These are phyloP conservation scores for Fonsecaea erecta DNA, from an alignment of 2,329 filamentous ascomycete genomes.

Conservation along the genomic window DNA sequence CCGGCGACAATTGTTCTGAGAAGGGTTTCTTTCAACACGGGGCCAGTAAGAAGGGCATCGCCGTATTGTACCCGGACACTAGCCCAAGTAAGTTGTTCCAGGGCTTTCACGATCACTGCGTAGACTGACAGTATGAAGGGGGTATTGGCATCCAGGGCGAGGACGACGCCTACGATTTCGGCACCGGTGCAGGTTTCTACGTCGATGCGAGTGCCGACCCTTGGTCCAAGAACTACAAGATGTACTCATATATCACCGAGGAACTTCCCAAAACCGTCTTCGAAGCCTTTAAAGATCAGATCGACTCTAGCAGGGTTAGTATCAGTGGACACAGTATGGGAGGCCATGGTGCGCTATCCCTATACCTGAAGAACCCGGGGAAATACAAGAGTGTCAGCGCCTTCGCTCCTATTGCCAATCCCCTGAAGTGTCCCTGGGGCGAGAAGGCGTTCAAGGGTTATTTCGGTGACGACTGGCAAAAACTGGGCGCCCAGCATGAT, in stretches of 20 bases:
- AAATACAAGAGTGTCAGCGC: conserved; percentile 87
- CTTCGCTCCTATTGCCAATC: conserved; percentile 89
- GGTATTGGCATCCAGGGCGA: conserved; percentile 81
- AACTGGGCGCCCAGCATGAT: conserved; percentile 86
- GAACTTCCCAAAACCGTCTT: conserved; percentile 85
- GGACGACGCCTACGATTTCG: conserved; percentile 89
- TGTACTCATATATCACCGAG: conserved; percentile 89
- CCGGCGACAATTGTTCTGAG: conserved; percentile 76
- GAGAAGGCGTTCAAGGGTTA: conserved; percentile 94
- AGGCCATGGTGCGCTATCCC: conserved; percentile 88
- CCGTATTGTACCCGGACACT: conserved; percentile 94
- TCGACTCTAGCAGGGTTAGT: conserved; percentile 73
- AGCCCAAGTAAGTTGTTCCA: conserved; percentile 70
- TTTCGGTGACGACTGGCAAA: conserved; percentile 72
- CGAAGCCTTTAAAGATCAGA: conserved; percentile 64
- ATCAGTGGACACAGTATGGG: conserved; percentile 98
- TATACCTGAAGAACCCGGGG: conserved; percentile 90
- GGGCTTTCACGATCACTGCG: not conserved
- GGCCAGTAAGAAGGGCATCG: conserved; percentile 79
- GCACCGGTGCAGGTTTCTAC: conserved; percentile 91
- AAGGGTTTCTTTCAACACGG: conserved; percentile 89
- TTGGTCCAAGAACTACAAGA: conserved; percentile 80
- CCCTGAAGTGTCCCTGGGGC: conserved; percentile 85
- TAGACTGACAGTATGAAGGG: conserved; percentile 49
- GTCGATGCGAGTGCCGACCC: conserved; percentile 79